These are phyloP conservation scores for Fistulifera pelliculosa DNA, from an alignment of 108 stramenopile species.

Conservation along the genomic window DNA sequence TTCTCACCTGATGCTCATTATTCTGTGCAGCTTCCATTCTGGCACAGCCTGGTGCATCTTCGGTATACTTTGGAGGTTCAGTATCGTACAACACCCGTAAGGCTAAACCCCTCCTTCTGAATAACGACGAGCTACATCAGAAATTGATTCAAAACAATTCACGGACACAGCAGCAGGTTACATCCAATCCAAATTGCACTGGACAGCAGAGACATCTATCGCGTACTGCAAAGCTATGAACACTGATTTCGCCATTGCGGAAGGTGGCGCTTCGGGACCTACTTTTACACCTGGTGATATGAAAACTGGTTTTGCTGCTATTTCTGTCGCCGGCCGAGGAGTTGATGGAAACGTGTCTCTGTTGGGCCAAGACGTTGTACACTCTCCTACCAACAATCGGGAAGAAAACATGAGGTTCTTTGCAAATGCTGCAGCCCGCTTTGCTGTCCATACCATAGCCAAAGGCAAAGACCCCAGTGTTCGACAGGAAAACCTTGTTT, in stretches of 20 bases:
- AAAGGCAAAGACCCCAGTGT: background rate
- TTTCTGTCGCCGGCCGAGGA: slow-evolving; percentile 46
- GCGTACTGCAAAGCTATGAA: slow-evolving; percentile 47
- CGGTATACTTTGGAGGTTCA: slow-evolving; percentile 65
- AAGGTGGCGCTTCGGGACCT: slow-evolving; percentile 76
- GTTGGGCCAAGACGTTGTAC: slow-evolving; percentile 44
- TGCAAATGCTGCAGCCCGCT: slow-evolving; percentile 65
- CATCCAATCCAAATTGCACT: slow-evolving; percentile 51
- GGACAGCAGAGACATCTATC: slow-evolving; percentile 49
- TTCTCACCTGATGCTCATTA: no score
- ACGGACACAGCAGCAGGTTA: slow-evolving; percentile 30
- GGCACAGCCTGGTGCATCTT: slow-evolving; percentile 56
- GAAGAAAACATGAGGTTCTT: slow-evolving; percentile 70
- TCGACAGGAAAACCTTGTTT: background rate
- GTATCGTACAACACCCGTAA: slow-evolving; percentile 60
- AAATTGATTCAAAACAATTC: slow-evolving; percentile 13
- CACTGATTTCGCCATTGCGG: slow-evolving; percentile 60
- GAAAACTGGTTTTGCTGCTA: slow-evolving; percentile 57
- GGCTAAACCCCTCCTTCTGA: slow-evolving; percentile 39
- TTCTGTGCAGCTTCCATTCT: slow-evolving; percentile 51
- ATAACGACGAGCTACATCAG: slow-evolving; percentile 38
- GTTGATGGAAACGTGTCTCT: slow-evolving; percentile 22
- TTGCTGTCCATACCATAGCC: slow-evolving; percentile 34
- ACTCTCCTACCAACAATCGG: slow-evolving; percentile 44
- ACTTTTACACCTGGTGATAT: slow-evolving; percentile 66